Base-by-base conservation (phyloP, 768 basidiomycete genomes). In the Agaricus blazei region DNA sequence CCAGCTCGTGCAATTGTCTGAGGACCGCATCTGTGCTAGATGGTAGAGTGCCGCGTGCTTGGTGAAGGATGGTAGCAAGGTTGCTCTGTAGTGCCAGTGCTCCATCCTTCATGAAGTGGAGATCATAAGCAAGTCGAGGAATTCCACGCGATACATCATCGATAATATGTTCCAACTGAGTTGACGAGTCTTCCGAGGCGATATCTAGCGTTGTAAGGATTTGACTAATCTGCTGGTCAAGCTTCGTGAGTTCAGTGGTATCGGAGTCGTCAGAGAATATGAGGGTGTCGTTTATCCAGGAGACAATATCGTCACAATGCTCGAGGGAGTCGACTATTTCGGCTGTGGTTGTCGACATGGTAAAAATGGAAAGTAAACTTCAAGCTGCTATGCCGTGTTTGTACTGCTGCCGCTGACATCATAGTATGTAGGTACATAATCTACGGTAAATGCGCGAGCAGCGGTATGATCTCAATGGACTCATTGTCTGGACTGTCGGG, bases 21-120 rank as follows among this genome's bases (percentile, higher is more conserved):
- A 98, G 75, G 3, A 88, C 86, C 3, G 72, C 72, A 48, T 77
- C 78, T 0, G 88, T 94, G 48, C 77, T 76, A 36, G 73, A 73
- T 0, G 81, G 81, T 14, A 82, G 71, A 0, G 81, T 76, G 29
- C 75, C 72, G 27, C 69, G 72, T 3, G 84, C 80, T 46, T 77
- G 77, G 29, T 74, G 69, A 53, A 87, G 80, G 15, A 93, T 83
- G 31, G 77, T 76, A 28, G 78, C 72, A 23, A 99, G 74, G 8
- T 83, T 73, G 28, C 72, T 74, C 58, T 90, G 88, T 24, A 98
- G 77, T 2, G 88, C 80, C 15, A 88, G 70, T 1, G 95, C 94
- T 31, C 87, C 85, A 63, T 98, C 96, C 42, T 91, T 87, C 85
- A 98, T 95, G 74, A 97, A 97, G 67, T 98, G 95, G 36, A 99